These are phyloP conservation scores for Geotrichum europaeum DNA, from an alignment of 1,139 yeast genomes.

Conservation along the genomic window DNA sequence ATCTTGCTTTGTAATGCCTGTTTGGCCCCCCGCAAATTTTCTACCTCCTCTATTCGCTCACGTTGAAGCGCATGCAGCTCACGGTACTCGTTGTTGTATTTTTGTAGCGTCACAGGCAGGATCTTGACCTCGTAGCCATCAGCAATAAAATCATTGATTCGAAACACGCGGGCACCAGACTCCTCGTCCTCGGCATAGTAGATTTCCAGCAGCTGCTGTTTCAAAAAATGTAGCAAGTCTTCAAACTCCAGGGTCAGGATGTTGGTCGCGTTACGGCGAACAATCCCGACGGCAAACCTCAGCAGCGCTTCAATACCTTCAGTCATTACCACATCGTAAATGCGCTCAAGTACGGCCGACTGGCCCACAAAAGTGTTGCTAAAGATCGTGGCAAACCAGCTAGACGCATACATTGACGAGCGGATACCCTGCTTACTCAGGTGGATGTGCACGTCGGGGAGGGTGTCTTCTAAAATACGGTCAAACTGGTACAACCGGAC, in stretches of 20 bases:
- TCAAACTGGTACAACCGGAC: conserved; percentile 83
- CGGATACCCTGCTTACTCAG: conserved; percentile 77
- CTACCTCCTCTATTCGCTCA: conserved; percentile 64
- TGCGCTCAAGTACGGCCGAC: conserved; percentile 68
- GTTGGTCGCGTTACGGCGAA: conserved; percentile 57
- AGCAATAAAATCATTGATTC: conserved; percentile 54
- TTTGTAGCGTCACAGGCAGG: conserved; percentile 60
- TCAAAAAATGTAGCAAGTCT: conserved; percentile 63
- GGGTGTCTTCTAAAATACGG: conserved; percentile 61
- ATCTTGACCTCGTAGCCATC: conserved; percentile 72
- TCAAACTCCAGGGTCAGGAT: conserved; percentile 66
- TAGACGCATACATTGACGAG: conserved; percentile 91
- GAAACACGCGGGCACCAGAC: neutral
- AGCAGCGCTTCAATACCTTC: conserved; percentile 84
- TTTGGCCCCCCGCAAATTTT: conserved; percentile 43
- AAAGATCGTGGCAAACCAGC: conserved; percentile 91
- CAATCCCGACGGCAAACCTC: conserved; percentile 71
- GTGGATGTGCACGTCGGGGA: conserved; percentile 69
- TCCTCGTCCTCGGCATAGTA: conserved; percentile 42
- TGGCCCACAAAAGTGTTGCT: conserved; percentile 94
- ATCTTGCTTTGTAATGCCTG: neutral
- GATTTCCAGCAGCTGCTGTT: conserved; percentile 68
- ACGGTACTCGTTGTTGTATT: conserved; percentile 65
- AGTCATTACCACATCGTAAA: conserved; percentile 77
- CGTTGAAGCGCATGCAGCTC: conserved; percentile 65